These are phyloP conservation scores for Cubamyces lactineus DNA, from an alignment of 768 basidiomycete genomes.

Conservation along the genomic window DNA sequence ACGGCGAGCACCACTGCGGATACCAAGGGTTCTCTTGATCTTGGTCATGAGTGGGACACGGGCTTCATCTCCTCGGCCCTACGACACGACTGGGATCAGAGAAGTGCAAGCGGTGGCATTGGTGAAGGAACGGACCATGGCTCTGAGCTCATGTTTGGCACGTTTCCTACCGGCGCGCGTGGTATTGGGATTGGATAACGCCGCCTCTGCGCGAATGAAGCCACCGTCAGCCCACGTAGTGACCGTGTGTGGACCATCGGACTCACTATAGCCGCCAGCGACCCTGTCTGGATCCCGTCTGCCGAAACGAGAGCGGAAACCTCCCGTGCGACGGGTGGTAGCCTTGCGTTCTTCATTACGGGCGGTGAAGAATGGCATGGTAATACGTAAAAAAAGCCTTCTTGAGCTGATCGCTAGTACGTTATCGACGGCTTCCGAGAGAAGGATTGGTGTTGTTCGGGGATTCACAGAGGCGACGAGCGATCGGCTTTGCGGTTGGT, in stretches of 20 bases:
- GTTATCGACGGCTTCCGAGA: background rate
- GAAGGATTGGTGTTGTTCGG: background rate
- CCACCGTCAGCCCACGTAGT: background rate
- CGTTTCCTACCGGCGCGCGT: conserved; percentile 47
- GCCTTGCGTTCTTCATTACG: conserved; percentile 10
- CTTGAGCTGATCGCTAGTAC: no score
- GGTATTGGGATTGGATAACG: conserved; percentile 55
- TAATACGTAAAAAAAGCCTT: background rate
- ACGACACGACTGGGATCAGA: background rate
- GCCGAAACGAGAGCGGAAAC: conserved; percentile 23
- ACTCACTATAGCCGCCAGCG: conserved; percentile 53
- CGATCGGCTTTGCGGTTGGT: no score
- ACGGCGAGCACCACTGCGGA: conserved; percentile 47
- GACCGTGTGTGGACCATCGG: background rate
- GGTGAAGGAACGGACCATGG: conserved; percentile 44
- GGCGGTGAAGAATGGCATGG: conserved; percentile 8
- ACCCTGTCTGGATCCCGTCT: conserved; percentile 46
- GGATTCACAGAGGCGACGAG: background rate
- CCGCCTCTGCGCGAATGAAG: conserved; percentile 42
- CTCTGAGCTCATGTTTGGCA: conserved; percentile 48
- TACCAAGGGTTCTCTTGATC: conserved; percentile 55
- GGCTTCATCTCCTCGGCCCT: conserved; percentile 47
- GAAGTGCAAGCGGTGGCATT: background rate
- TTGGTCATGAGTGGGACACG: conserved; percentile 56
- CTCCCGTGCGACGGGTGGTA: conserved; percentile 16